Percentiles rank a stretch among this genome's conserved stretches.
These are phyloP conservation scores for Leccinum ochraceum DNA, from an alignment of 768 basidiomycete species.

Conservation along the genomic window DNA sequence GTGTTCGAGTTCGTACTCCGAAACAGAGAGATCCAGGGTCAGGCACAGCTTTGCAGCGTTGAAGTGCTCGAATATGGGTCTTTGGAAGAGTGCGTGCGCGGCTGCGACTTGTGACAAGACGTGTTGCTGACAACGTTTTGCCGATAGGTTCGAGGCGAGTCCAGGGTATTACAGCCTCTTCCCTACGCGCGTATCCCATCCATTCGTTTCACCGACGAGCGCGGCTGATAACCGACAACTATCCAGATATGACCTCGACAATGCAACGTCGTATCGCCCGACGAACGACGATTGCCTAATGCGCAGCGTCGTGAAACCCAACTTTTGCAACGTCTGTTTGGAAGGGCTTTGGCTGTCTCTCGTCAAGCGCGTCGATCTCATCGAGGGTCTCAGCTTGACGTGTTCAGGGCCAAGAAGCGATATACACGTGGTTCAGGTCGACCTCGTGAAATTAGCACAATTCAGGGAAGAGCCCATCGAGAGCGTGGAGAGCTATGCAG, in stretches of 20 bases:
- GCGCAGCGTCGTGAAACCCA: constrained; percentile 67
- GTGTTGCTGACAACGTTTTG: neutral
- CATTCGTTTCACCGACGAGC: neutral
- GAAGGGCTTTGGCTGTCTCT: constrained; percentile 76
- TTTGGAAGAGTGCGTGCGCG: constrained; percentile 52
- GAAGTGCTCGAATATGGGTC: constrained; percentile 75
- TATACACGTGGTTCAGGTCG: constrained; percentile 43
- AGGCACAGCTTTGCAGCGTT: constrained; percentile 74
- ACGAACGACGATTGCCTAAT: constrained; percentile 84
- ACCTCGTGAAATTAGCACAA: constrained; percentile 63
- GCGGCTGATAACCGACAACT: neutral
- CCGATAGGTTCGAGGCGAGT: constrained; percentile 51
- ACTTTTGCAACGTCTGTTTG: constrained; percentile 73
- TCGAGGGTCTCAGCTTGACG: constrained; percentile 50
- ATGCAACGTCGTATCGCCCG: constrained; percentile 72
- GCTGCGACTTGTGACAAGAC: neutral
- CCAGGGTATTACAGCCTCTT: constrained; percentile 65
- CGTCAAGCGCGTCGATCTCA: constrained; percentile 56
- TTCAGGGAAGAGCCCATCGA: constrained; percentile 38
- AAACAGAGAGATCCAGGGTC: constrained; percentile 47
- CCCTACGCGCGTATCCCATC: constrained; percentile 54
- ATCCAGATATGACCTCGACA: constrained; percentile 53
- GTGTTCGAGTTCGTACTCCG: constrained; percentile 57
- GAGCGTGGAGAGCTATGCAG: constrained; percentile 51
- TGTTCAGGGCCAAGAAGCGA: constrained; percentile 38